A percentile compares a stretch with the other conserved stretches of the same genome.
phyloP scores from a whole-genome alignment of 192 early-diverging fungal species.

The Ambispora gerdemannii region DNA sequence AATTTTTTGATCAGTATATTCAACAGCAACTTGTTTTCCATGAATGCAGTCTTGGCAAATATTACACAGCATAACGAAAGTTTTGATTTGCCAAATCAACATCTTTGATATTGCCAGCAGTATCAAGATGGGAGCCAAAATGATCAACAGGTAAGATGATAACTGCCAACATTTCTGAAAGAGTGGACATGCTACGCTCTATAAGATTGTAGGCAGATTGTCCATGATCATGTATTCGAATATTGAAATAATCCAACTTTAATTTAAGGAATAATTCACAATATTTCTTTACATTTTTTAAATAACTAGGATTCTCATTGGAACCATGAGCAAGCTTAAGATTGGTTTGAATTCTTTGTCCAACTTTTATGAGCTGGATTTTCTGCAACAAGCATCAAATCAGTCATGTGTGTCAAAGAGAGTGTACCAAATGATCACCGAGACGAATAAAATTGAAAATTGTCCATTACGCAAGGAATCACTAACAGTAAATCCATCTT shows the following conservation, averaged over 20 bases:
- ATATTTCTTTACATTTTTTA: too few relatives aligned
- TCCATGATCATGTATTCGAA: background rate
- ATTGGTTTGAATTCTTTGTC: too few relatives aligned
- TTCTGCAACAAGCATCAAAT: too few relatives aligned
- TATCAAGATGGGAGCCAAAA: background rate
- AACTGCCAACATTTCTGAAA: background rate
- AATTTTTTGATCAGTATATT: background rate
- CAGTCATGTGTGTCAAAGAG: too few relatives aligned
- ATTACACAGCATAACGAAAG: background rate
- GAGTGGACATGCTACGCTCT: background rate
- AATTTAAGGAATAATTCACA: background rate
- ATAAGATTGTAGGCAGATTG: background rate
- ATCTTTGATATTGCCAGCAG: background rate
- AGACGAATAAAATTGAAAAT: too few relatives aligned
- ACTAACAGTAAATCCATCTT: too few relatives aligned
- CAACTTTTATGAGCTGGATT: too few relatives aligned
- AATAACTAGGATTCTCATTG: too few relatives aligned
- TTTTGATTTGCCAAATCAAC: background rate
- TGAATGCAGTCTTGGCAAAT: background rate
- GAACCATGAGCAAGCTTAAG: too few relatives aligned
- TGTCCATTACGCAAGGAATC: too few relatives aligned
- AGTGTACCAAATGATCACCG: too few relatives aligned
- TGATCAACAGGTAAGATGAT: background rate
- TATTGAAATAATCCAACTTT: conserved; percentile 6
- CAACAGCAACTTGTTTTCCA: background rate